Evolutionary conservation across 768 basidiomycete species (phyloP), one percentile per base, ranked within the genome.

Genomic region (Phaffia australis): DNA sequence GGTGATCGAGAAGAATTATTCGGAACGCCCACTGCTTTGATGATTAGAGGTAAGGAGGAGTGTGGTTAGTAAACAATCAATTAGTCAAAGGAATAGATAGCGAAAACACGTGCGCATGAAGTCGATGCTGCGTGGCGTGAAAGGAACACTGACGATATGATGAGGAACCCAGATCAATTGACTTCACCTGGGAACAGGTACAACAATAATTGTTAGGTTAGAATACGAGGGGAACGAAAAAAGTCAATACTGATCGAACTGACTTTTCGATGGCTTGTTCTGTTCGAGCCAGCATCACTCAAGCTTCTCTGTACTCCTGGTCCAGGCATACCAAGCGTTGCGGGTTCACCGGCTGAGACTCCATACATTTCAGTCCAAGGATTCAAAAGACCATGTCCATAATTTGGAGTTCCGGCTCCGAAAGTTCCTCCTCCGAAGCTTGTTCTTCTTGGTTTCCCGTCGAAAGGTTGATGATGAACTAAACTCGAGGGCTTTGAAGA

Each of bases 381-480:
- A 25, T 65, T 47, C 47, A 65, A 35, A 32, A 65, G 8, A 18
- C 64, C 64, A 15, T 32, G 30, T 14, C 64, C 64, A 32, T 65
- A 65, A 6, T 57, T 57, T 8, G 64, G 64, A n/a, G 64, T 65
- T 9, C 64, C 64, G 18, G 64, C 54, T 21, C 64, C 64, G 15
- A 65, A 65, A n/a, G 23, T 56, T 9, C 56, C 61, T 50, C 48
- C 47, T 27, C 27, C 56, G 23, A 57, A 57, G 56, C 64, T 65
- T 32, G 56, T 50, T n/a, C 56, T 30, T 35, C 48, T 56, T 49
- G 56, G 48, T 27, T 57, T 32, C 14, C 18, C 35, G 11, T 42
- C 35, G 35, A 42, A 4, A 42, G 4, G 35, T 11, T 42, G 35
- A 42, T 42, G 35, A 42, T 42, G 35, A 42, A 42, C 35, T 11